Conservation (phyloP, 2,329 filamentous ascomycete genomes). For the Aspergillus latus region DNA sequence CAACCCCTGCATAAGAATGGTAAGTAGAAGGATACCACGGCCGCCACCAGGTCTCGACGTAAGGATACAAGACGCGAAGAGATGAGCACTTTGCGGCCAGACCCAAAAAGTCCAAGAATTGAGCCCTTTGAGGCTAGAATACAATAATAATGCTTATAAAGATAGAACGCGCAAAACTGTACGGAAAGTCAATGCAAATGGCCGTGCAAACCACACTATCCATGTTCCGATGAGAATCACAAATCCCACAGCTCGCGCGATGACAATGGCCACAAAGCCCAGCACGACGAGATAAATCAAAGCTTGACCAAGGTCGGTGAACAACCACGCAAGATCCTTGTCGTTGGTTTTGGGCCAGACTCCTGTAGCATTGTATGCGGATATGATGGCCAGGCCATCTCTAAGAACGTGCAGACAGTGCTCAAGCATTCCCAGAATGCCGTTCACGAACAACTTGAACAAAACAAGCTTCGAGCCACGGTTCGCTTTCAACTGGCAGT, state of each 20-base stretch:
- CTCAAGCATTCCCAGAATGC: slow-evolving; percentile 31
- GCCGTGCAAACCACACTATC: slow-evolving; percentile 38
- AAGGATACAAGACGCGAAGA: slow-evolving; percentile 9
- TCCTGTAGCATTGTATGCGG: slow-evolving; percentile 34
- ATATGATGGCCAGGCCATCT: slow-evolving; percentile 26
- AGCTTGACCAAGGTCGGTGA: slow-evolving; percentile 36
- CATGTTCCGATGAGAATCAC: slow-evolving; percentile 36
- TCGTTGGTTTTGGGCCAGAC: slow-evolving; percentile 31
- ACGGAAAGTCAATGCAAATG: slow-evolving; percentile 35
- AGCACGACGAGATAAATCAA: slow-evolving; percentile 36
- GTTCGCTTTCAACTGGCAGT: slow-evolving; percentile 24
- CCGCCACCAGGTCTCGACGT: not conserved
- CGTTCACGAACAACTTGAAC: slow-evolving; percentile 23
- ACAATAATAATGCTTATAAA: slow-evolving; percentile 19
- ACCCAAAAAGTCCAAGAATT: not conserved
- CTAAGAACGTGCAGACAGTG: slow-evolving; percentile 33
- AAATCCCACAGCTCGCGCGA: slow-evolving; percentile 33
- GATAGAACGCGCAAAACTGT: slow-evolving; percentile 29
- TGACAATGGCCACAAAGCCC: slow-evolving; percentile 31
- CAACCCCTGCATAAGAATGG: slow-evolving; percentile 4
- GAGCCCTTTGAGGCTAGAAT: not conserved
- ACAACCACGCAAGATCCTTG: slow-evolving; percentile 29
- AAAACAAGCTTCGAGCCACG: slow-evolving; percentile 23
- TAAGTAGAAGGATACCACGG: not conserved
- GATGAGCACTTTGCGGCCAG: not conserved